phyloP scores from a whole-genome alignment of 345 rosid genomes.

The Salix udensis region DNA sequence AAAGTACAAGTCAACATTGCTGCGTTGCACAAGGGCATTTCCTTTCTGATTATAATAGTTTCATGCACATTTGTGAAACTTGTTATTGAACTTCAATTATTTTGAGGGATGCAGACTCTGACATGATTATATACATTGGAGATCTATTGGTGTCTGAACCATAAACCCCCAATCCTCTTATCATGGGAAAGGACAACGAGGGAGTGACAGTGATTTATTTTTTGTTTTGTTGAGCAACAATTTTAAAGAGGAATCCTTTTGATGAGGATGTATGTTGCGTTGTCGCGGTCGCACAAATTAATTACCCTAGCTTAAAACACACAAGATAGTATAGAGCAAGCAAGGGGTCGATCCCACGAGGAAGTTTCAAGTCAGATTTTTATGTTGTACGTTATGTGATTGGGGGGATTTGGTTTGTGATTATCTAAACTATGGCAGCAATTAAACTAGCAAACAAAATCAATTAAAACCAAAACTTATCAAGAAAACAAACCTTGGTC shows the following conservation, averaged over 20 bases:
- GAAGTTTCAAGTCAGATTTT: too few relatives aligned
- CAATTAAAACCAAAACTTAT: too few relatives aligned
- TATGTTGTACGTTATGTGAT: too few relatives aligned
- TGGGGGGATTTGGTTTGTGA: too few relatives aligned
- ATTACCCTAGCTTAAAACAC: too few relatives aligned
- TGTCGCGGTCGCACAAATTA: too few relatives aligned
- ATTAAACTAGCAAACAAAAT: too few relatives aligned
- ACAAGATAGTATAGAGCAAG: too few relatives aligned
- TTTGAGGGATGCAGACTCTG: neutral
- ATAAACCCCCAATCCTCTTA: neutral
- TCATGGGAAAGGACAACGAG: neutral
- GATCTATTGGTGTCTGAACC: neutral
- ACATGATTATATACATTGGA: neutral
- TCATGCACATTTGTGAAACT: neutral
- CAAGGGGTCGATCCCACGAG: too few relatives aligned
- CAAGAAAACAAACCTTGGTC: too few relatives aligned
- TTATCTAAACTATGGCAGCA: too few relatives aligned
- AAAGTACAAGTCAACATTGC: neutral
- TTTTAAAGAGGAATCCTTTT: neutral
- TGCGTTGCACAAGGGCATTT: neutral
- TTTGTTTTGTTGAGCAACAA: neutral
- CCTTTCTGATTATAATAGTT: neutral
- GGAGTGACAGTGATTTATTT: neutral
- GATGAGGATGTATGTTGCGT: neutral
- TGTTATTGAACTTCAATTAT: neutral